Conservation (phyloP, 306 rosid species). For the Ammopiptanthus mongolicus region DNA sequence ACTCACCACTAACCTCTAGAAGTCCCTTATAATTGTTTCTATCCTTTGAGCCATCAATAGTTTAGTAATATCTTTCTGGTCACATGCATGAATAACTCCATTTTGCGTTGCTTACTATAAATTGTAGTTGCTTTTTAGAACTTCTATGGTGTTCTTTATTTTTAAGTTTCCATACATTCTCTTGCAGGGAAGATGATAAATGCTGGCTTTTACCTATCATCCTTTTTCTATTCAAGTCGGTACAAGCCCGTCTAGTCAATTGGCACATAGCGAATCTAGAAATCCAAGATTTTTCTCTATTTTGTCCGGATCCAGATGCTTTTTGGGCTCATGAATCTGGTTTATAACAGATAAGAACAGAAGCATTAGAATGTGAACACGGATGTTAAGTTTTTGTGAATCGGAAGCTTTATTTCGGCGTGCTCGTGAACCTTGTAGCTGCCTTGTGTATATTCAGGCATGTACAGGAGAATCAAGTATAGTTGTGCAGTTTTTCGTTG, state of each 20-base stretch:
- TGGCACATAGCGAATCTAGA: constrained; percentile 96
- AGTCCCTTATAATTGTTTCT: background rate
- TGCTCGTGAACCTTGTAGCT: constrained; percentile 19
- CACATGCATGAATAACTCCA: background rate
- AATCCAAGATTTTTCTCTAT: constrained; percentile 73
- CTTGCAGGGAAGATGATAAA: constrained; percentile 77
- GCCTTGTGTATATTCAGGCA: constrained; percentile 34
- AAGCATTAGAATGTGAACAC: constrained; percentile 17
- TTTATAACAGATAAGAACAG: constrained; percentile 19
- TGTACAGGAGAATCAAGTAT: constrained; percentile 42
- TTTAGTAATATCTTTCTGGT: background rate
- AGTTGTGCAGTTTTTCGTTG: constrained; percentile 46
- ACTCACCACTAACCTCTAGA: background rate
- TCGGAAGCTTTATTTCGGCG: constrained; percentile 20
- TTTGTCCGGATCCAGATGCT: constrained; percentile 84
- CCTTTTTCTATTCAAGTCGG: constrained; percentile 67
- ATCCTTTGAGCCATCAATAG: background rate
- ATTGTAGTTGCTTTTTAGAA: background rate
- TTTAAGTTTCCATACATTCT: constrained; percentile 19
- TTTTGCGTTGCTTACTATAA: background rate
- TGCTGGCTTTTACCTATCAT: constrained; percentile 92
- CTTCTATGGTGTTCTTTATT: background rate
- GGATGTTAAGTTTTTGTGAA: constrained; percentile 14
- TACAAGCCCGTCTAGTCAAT: constrained; percentile 78
- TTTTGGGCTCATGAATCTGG: constrained; percentile 93